Evolutionary conservation across 1,284 basidiomycete genomes (phyloP), one percentile per base, ranked within the genome.

Genomic region (Exsudoporus floridanus): DNA sequence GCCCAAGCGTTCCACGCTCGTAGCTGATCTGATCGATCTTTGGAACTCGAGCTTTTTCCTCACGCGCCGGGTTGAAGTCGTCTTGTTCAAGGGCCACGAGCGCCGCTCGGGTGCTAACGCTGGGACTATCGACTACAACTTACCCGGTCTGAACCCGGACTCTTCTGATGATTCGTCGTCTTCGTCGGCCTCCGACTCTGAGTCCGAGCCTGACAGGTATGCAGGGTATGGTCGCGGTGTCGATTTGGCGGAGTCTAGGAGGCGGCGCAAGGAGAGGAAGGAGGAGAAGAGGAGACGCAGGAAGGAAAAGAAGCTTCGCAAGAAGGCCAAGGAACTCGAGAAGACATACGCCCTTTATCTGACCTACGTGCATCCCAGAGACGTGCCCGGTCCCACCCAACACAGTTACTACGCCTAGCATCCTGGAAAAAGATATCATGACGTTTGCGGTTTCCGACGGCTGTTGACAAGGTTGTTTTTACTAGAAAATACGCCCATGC

Each of bases 21-120:
- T 81, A n/a, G 78, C 80, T 16, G 86, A 89, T 62, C 75, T 90
- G 30, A 73, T 91, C 56, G 83, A 89, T 57, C 73, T 88, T 31
- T 92, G 89, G 89, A 91, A 91, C 65, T 67, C 70, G 40, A 80
- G 78, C 13, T 92, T 90, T 73, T 90, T 90, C 75, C 64, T 78
- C 52, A 71, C 77, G 28, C 86, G 89, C 44, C 83, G 83, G 18
- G 79, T 87, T 33, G 89, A 92, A 61, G 70, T 88, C 44, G 77
- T 88, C 30, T 73, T 92, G 12, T 91, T 82, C 75, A 88, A 84
- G 65, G 89, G 89, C 40, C 80, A 78, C 39, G 82, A 88, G 68
- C 81, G 86, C 37, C 83, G 84, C 55, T 84, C 88, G 23, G 89
- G 89, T 2, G 73, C 74, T 8, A 69, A 71, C 35, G 71, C 73